These are phyloP conservation scores for Phytophthora ramorum DNA, from an alignment of 352 stramenopile genomes.

Conservation along the genomic window DNA sequence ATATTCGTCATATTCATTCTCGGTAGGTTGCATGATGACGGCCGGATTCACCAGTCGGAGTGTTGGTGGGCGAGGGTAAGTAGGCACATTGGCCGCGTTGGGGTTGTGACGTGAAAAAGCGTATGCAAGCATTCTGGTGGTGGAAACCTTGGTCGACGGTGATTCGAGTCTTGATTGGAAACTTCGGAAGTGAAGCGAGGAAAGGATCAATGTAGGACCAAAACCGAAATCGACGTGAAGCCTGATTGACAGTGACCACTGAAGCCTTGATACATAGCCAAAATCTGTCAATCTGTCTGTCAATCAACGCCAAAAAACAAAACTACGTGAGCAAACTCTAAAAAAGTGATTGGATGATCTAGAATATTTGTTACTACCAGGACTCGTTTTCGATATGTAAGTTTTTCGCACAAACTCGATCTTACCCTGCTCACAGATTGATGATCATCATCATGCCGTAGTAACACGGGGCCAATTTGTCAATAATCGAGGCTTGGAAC, in stretches of 20 bases:
- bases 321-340: too few relatives aligned
- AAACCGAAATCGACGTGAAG: background rate
- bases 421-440: too few relatives aligned
- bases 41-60: background rate
- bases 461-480: too few relatives aligned
- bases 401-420: too few relatives aligned
- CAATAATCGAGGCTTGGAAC: too few relatives aligned
- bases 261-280: too few relatives aligned
- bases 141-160: background rate
- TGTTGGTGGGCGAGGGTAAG: slow-evolving; percentile 1
- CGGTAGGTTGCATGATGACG: slow-evolving; percentile 4
- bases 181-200: slow-evolving; percentile 23
- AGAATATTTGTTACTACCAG: too few relatives aligned
- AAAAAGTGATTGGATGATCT: too few relatives aligned
- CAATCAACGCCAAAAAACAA: too few relatives aligned
- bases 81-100: slow-evolving; percentile 3
- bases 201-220: slow-evolving; percentile 4
- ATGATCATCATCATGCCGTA: too few relatives aligned
- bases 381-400: too few relatives aligned
- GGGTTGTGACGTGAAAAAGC: slow-evolving; percentile 10
- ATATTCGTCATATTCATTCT: slow-evolving; percentile 4
- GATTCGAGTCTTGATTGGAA: slow-evolving; percentile 8
- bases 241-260: background rate
- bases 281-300: too few relatives aligned
- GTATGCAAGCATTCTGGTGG: slow-evolving; percentile 28